Evolutionary conservation across 2,329 filamentous ascomycete species (phyloP).

Genomic region (Fusarium miscanthi): DNA sequence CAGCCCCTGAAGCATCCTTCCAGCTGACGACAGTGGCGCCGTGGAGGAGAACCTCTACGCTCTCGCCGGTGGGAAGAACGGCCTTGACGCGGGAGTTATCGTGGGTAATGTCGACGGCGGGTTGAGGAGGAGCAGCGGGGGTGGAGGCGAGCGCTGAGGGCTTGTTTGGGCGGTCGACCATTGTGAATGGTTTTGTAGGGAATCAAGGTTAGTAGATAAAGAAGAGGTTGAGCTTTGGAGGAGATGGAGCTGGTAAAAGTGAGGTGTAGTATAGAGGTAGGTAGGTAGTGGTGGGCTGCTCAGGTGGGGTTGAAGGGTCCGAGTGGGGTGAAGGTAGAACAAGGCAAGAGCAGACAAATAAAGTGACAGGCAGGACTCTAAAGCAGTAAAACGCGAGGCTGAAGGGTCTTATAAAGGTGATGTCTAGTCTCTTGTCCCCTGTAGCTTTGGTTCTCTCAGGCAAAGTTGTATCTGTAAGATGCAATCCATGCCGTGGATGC

Average conservation of each 20-base stretch:
- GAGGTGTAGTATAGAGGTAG: slow-evolving; percentile 1
- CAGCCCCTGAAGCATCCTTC: slow-evolving; percentile 82
- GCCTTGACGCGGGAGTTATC: slow-evolving; percentile 80
- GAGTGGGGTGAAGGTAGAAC: slow-evolving; percentile 23
- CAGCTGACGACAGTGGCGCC: slow-evolving; percentile 94
- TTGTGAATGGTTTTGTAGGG: slow-evolving; percentile 46
- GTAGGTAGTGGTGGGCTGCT: slow-evolving; percentile 20
- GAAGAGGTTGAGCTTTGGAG: not conserved
- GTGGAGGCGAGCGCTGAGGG: slow-evolving; percentile 80
- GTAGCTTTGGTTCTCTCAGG: slow-evolving; percentile 5
- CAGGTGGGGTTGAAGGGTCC: slow-evolving; percentile 37
- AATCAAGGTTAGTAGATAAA: not conserved
- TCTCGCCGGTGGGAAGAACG: slow-evolving; percentile 85
- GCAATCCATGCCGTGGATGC: slow-evolving; percentile 10
- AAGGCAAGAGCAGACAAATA: not conserved
- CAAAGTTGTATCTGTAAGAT: slow-evolving; percentile 10
- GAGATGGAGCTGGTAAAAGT: slow-evolving; percentile 17
- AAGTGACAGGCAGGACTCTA: not conserved
- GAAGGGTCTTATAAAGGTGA: not conserved
- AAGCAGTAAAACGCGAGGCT: not conserved
- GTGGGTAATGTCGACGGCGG: slow-evolving; percentile 79
- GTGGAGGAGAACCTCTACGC: slow-evolving; percentile 85
- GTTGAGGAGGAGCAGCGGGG: slow-evolving; percentile 77
- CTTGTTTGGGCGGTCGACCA: slow-evolving; percentile 89
- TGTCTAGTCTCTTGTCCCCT: not conserved